Conservation (phyloP, 306 rosid species). For the Urtica urens region DNA sequence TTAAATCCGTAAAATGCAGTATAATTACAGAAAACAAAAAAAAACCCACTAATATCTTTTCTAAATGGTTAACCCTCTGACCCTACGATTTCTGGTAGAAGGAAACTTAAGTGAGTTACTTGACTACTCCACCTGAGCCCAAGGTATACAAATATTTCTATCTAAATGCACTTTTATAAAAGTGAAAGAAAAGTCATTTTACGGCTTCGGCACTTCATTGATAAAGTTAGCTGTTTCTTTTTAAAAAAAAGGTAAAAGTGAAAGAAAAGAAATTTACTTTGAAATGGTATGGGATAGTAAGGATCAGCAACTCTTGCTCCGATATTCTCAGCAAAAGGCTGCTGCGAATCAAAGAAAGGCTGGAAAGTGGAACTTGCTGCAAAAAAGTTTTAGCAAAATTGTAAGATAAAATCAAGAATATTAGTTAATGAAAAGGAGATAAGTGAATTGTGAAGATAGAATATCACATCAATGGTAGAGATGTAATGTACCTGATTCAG, state of each 20-base stretch:
- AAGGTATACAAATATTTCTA: slow-evolving; percentile 7
- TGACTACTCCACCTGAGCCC: too few relatives aligned
- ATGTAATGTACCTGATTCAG: slow-evolving; percentile 70
- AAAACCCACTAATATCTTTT: too few relatives aligned
- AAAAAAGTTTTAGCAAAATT: slow-evolving; percentile 16
- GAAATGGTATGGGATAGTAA: slow-evolving; percentile 21
- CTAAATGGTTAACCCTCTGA: too few relatives aligned
- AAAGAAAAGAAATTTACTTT: slow-evolving; percentile 35
- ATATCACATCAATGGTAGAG: slow-evolving; percentile 1
- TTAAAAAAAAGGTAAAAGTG: not conserved
- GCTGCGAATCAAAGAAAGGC: slow-evolving; percentile 33
- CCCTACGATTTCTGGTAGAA: too few relatives aligned
- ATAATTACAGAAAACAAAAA: too few relatives aligned
- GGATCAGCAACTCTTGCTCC: slow-evolving; percentile 28
- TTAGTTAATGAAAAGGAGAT: not conserved
- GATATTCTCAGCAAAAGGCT: slow-evolving; percentile 31
- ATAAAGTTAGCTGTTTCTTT: too few relatives aligned
- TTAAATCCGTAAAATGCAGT: slow-evolving; percentile 2
- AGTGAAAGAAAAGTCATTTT: not conserved
- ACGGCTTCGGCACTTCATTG: too few relatives aligned
- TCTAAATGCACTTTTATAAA: slow-evolving; percentile 2
- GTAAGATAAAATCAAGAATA: slow-evolving; percentile 5
- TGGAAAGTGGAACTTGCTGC: slow-evolving; percentile 44
- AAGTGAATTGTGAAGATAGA: too few relatives aligned
- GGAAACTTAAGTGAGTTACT: too few relatives aligned